These are phyloP conservation scores for Fusarium sp. DNA, from an alignment of 2,329 filamentous ascomycete species.

Conservation along the genomic window DNA sequence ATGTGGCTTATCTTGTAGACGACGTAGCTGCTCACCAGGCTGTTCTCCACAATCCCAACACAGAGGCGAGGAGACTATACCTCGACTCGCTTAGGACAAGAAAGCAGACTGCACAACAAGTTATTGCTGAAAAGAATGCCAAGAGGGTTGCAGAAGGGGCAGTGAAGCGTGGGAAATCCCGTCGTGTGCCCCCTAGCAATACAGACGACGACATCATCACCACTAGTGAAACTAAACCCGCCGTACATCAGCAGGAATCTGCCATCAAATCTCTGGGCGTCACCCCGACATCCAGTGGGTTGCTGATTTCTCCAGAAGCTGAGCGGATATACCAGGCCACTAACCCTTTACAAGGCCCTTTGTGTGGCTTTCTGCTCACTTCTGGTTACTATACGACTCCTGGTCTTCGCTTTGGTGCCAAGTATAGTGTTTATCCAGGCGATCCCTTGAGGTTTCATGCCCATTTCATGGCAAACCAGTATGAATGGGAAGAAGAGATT, in stretches of 20 bases:
- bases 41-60: slow-evolving; percentile 68
- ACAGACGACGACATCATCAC: slow-evolving; percentile 30
- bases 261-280: slow-evolving; percentile 45
- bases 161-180: slow-evolving; percentile 30
- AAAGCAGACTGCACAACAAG: slow-evolving; percentile 56
- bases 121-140: slow-evolving; percentile 55
- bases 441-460: slow-evolving; percentile 96
- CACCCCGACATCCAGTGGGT: slow-evolving; percentile 53
- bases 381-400: slow-evolving; percentile 89
- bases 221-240: slow-evolving; percentile 35
- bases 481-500: slow-evolving; percentile 89
- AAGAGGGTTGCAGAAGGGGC: slow-evolving; percentile 50
- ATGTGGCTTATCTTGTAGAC: slow-evolving; percentile 82
- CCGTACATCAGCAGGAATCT: slow-evolving; percentile 21
- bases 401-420: slow-evolving; percentile 91
- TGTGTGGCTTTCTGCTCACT: slow-evolving; percentile 84
- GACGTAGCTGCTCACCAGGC: slow-evolving; percentile 77
- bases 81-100: slow-evolving; percentile 65
- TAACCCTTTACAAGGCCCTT: slow-evolving; percentile 56
- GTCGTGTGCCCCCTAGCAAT: slow-evolving; percentile 7
- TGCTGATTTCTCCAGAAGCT: slow-evolving; percentile 43
- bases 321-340: slow-evolving; percentile 21
- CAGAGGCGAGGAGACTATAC: slow-evolving; percentile 71
- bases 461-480: slow-evolving; percentile 88
- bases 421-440: slow-evolving; percentile 95